Evolutionary conservation across 2,329 filamentous ascomycete species (phyloP).

Genomic region (Ophiosphaerella narmari): DNA sequence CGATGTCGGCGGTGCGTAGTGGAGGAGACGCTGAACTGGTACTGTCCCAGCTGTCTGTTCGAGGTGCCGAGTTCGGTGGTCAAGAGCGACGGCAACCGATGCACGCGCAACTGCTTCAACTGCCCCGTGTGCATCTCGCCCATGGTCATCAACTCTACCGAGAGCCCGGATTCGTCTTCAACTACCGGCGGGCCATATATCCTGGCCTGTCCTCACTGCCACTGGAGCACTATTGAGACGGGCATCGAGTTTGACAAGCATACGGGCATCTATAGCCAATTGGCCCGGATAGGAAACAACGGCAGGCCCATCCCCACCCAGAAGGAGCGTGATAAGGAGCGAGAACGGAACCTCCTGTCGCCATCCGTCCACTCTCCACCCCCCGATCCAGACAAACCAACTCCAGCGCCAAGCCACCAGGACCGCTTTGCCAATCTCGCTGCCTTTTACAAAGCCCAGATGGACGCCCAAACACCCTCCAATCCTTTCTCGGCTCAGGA

Average conservation of each 20-base stretch:
- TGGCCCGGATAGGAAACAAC: slow-evolving; percentile 68
- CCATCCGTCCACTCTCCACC: slow-evolving; percentile 22
- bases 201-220: slow-evolving; percentile 86
- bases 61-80: slow-evolving; percentile 93
- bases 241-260: slow-evolving; percentile 88
- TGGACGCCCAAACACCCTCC: slow-evolving; percentile 62
- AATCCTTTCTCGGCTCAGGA: slow-evolving; percentile 48
- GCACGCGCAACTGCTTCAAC: slow-evolving; percentile 92
- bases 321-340: slow-evolving; percentile 48
- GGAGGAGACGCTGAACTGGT: slow-evolving; percentile 94
- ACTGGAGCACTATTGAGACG: slow-evolving; percentile 89
- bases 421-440: slow-evolving; percentile 76
- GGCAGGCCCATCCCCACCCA: slow-evolving; percentile 46
- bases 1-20: slow-evolving; percentile 89
- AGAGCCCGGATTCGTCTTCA: slow-evolving; percentile 48
- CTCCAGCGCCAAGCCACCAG: slow-evolving; percentile 60
- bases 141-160: slow-evolving; percentile 73
- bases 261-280: slow-evolving; percentile 81
- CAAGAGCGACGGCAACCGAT: slow-evolving; percentile 91
- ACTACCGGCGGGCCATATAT: slow-evolving; percentile 67
- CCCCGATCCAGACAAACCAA: slow-evolving; percentile 9
- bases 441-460: slow-evolving; percentile 80
- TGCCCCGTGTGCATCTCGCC: slow-evolving; percentile 88
- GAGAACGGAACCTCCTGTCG: slow-evolving; percentile 30
- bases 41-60: slow-evolving; percentile 92